Conservation (phyloP, 176 grass and related monocot species). For the Eragrostis curvula region DNA sequence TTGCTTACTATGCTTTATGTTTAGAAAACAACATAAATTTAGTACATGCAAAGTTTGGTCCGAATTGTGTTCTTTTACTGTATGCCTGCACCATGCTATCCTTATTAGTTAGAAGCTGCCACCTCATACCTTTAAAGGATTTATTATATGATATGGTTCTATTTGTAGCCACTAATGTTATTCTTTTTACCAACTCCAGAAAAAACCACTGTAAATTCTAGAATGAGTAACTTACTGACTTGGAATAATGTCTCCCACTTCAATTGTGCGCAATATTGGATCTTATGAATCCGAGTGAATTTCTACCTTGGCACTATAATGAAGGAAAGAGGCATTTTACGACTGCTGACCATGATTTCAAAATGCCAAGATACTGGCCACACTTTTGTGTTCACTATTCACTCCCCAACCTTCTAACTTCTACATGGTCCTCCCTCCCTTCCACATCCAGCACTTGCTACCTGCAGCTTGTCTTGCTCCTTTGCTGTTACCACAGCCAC, state of each 20-base stretch:
- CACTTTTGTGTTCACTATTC: background rate
- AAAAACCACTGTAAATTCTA: background rate
- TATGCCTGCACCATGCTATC: background rate
- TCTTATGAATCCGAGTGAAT: background rate
- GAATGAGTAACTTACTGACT: constrained; percentile 1
- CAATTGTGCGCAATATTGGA: background rate
- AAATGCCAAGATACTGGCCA: background rate
- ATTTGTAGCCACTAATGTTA: background rate
- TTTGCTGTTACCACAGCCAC: background rate
- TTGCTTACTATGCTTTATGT: constrained; percentile 37
- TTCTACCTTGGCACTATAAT: background rate
- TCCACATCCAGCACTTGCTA: background rate
- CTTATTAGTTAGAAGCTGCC: background rate
- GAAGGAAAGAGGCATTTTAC: background rate
- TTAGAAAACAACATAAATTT: constrained; percentile 8
- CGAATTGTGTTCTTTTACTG: constrained; percentile 7
- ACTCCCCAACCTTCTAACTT: background rate
- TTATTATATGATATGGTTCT: constrained; percentile 14
- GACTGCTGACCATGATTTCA: background rate
- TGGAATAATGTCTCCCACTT: background rate
- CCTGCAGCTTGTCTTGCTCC: no score
- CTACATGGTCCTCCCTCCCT: background rate
- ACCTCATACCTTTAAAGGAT: constrained; percentile 12
- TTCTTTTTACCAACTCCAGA: constrained; percentile 20
- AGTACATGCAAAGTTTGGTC: background rate